A percentile compares a stretch with the other conserved stretches of the same genome.
phyloP scores from a whole-genome alignment of 352 stramenopile species.

The Globisporangium alternatum region DNA sequence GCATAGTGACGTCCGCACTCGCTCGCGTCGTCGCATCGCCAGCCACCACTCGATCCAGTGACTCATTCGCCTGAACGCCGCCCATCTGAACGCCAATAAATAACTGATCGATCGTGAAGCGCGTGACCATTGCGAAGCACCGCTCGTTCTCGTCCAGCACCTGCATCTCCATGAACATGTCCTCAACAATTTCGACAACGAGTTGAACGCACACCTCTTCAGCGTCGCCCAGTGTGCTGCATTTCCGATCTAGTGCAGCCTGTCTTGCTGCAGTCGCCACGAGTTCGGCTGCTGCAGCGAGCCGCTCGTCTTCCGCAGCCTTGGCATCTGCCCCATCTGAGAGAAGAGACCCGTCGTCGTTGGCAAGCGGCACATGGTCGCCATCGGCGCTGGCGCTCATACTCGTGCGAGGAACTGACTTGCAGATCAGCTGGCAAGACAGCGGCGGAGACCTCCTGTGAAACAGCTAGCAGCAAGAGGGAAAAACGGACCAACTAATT shows the following conservation, averaged over 20 bases:
- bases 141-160: constrained; percentile 29
- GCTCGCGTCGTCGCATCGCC: not conserved
- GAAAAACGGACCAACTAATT: not conserved
- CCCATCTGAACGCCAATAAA: constrained; percentile 30
- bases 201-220: constrained; percentile 36
- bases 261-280: constrained; percentile 1
- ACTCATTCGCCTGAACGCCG: constrained; percentile 15
- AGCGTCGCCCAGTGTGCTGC: constrained; percentile 24
- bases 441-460: not conserved
- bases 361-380: not conserved
- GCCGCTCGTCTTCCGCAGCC: not conserved
- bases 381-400: constrained; percentile 12
- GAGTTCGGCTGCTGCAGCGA: constrained; percentile 1
- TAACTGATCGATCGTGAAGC: constrained; percentile 20
- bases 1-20: not conserved
- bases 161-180: constrained; percentile 51
- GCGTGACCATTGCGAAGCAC: constrained; percentile 22
- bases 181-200: constrained; percentile 30
- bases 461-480: not conserved
- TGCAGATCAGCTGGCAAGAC: not conserved
- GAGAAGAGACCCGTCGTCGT: not conserved
- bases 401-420: not conserved
- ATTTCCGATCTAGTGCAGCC: constrained; percentile 11
- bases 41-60: constrained; percentile 21
- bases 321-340: not conserved